These are phyloP conservation scores for Lyophyllum decastes DNA, from an alignment of 768 basidiomycete genomes.

Conservation along the genomic window DNA sequence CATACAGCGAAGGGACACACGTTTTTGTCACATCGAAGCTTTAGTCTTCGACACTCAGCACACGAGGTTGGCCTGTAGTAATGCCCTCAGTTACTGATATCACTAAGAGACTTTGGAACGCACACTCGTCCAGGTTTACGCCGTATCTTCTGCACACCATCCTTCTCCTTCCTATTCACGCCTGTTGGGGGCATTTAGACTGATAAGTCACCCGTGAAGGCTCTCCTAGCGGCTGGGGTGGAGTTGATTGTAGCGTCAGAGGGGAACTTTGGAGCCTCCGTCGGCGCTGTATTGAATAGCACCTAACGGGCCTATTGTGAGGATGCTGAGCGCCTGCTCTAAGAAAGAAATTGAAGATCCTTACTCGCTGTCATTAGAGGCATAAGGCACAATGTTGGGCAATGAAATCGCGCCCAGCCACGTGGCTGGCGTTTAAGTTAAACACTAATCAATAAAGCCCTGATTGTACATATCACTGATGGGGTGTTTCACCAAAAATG, in stretches of 20 bases:
- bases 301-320: background rate
- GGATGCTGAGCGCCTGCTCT: background rate
- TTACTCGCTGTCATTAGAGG: background rate
- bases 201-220: background rate
- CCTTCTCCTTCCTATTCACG: slow-evolving; percentile 12
- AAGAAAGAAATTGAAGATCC: background rate
- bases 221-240: background rate
- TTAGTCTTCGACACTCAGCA: slow-evolving; percentile 57
- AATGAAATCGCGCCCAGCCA: background rate
- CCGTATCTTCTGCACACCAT: slow-evolving; percentile 24
- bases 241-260: background rate
- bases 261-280: background rate
- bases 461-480: too few species aligned
- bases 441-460: background rate
- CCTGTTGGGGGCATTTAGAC: slow-evolving; percentile 1
- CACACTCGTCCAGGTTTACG: slow-evolving; percentile 50
- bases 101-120: slow-evolving; percentile 11
- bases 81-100: background rate
- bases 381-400: background rate
- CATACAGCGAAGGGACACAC: slow-evolving; percentile 31
- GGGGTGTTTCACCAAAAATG: too few species aligned
- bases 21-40: slow-evolving; percentile 67
- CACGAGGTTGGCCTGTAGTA: slow-evolving; percentile 46
- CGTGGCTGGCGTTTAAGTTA: background rate
- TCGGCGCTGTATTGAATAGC: background rate